phyloP scores from a whole-genome alignment of 176 grass and related monocot species.

The Ensete ventricosum region DNA sequence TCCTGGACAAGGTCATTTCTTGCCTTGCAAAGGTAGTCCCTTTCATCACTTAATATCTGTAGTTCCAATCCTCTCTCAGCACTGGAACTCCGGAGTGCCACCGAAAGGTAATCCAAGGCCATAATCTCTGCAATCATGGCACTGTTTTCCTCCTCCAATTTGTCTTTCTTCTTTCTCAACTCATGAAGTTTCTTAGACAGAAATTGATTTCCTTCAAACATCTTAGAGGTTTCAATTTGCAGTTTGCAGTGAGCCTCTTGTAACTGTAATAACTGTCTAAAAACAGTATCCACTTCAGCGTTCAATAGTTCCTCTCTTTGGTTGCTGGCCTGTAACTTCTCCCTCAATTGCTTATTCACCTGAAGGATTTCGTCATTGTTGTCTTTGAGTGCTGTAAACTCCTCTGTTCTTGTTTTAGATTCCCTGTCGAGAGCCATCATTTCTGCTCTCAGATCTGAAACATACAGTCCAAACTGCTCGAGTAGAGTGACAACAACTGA shows the following conservation, averaged over 20 bases:
- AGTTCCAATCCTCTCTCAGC: slow-evolving; percentile 51
- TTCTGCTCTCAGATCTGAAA: slow-evolving; percentile 74
- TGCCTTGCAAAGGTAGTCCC: slow-evolving; percentile 38
- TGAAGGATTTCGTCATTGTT: slow-evolving; percentile 43
- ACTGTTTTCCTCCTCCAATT: slow-evolving; percentile 40
- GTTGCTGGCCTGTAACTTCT: slow-evolving; percentile 48
- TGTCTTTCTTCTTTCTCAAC: slow-evolving; percentile 32
- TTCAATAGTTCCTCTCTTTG: slow-evolving; percentile 54
- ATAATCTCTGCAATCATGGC: slow-evolving; percentile 43
- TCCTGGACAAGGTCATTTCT: slow-evolving; percentile 46
- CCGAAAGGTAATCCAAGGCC: slow-evolving; percentile 46
- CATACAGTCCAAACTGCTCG: slow-evolving; percentile 80
- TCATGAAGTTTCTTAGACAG: slow-evolving; percentile 46
- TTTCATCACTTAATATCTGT: slow-evolving; percentile 28
- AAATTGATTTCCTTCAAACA: slow-evolving; percentile 61
- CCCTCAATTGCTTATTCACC: slow-evolving; percentile 34
- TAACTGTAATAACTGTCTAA: slow-evolving; percentile 58
- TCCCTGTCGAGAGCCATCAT: slow-evolving; percentile 51
- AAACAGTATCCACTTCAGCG: slow-evolving; percentile 58
- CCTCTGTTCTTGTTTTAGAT: slow-evolving; percentile 41
- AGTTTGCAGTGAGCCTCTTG: slow-evolving; percentile 50
- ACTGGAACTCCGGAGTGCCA: slow-evolving; percentile 45
- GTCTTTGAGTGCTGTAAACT: slow-evolving; percentile 36
- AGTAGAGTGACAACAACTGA: slow-evolving; percentile 79
- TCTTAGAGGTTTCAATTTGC: slow-evolving; percentile 55